Percentiles rank a stretch among this genome's conserved stretches.
These are phyloP conservation scores for Erysimum cheiranthoides DNA, from an alignment of 345 rosid genomes.

Conservation along the genomic window DNA sequence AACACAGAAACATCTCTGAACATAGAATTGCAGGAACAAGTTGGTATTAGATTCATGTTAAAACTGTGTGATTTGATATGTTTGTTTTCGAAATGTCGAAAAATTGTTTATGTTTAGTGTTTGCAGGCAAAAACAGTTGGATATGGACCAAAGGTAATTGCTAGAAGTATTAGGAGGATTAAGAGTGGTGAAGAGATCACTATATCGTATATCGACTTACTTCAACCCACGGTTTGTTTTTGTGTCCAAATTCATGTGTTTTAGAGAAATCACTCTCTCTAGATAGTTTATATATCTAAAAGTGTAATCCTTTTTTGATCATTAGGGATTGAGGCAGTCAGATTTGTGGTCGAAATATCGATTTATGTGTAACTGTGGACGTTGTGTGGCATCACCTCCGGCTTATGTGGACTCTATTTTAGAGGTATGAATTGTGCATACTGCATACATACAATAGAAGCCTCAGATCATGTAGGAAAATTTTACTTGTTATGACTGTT, in stretches of 20 bases:
- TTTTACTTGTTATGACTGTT: not conserved
- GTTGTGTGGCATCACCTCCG: constrained; percentile 61
- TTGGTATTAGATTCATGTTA: constrained; percentile 1
- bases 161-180: constrained; percentile 69
- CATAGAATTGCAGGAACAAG: constrained; percentile 48
- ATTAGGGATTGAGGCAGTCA: constrained; percentile 65
- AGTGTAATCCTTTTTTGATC: not conserved
- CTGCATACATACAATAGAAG: not conserved
- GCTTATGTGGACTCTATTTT: constrained; percentile 64
- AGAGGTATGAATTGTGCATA: constrained; percentile 52
- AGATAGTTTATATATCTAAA: not conserved
- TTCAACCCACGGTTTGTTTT: constrained; percentile 68
- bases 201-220: constrained; percentile 72
- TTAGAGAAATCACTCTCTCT: not conserved
- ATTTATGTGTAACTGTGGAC: constrained; percentile 67
- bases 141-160: constrained; percentile 60
- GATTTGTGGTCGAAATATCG: constrained; percentile 74
- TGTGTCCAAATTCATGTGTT: not conserved
- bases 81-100: not conserved
- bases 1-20: constrained; percentile 6
- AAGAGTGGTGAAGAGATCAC: constrained; percentile 66
- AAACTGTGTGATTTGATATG: not conserved
- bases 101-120: not conserved
- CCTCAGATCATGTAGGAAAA: not conserved
- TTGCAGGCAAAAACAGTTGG: constrained; percentile 42